phyloP scores from a whole-genome alignment of 495 filamentous ascomycete genomes.

The Neurospora discreta region DNA sequence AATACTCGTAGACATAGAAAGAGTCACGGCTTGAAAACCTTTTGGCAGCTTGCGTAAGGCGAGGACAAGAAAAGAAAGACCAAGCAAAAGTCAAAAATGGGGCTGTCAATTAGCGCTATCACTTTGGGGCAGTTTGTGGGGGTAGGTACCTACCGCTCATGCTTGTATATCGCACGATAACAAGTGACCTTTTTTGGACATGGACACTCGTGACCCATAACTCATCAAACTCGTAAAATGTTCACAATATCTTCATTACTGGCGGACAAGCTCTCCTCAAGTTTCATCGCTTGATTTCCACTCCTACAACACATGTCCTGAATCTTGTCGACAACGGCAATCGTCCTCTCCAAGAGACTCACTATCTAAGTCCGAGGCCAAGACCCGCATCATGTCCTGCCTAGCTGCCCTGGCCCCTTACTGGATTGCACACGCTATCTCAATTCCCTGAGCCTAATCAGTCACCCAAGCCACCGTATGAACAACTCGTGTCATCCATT shows the following conservation, averaged over 20 bases:
- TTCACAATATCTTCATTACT: too few relatives aligned
- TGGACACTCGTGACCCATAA: too few relatives aligned
- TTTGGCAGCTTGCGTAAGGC: not conserved
- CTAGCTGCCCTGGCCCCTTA: too few relatives aligned
- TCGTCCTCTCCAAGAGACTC: not conserved
- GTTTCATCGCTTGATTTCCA: fast-evolving
- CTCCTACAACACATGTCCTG: fast-evolving
- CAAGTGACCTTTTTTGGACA: fast-evolving
- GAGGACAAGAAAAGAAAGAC: not conserved
- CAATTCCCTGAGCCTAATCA: too few relatives aligned
- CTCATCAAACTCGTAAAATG: too few relatives aligned
- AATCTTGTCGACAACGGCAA: not conserved
- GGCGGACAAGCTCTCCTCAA: too few relatives aligned
- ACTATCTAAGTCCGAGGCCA: not conserved
- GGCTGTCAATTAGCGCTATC: not conserved
- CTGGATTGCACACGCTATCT: too few relatives aligned
- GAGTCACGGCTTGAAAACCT: not conserved
- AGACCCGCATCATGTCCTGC: not conserved
- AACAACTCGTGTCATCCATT: too few relatives aligned
- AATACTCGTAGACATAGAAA: not conserved
- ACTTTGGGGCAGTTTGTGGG: not conserved
- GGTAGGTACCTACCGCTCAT: not conserved
- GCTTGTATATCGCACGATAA: not conserved
- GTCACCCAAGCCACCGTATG: too few relatives aligned
- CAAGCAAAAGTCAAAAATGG: not conserved